These are phyloP conservation scores for Lasiosphaeria ovina DNA, from an alignment of 495 filamentous ascomycete species.

Conservation along the genomic window DNA sequence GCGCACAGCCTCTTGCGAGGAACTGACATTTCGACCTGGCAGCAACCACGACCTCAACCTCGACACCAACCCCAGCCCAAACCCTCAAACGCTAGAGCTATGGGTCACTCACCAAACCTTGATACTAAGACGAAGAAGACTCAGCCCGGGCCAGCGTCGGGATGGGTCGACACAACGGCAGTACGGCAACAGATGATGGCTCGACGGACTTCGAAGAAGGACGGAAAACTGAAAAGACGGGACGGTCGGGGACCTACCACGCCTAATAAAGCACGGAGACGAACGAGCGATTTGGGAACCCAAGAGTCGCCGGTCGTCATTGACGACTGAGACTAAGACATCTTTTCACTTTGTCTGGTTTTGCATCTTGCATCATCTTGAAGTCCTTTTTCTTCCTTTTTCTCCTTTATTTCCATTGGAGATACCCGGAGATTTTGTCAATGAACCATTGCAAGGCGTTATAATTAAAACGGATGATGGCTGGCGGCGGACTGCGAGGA, in stretches of 20 bases:
- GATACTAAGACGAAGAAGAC: too few relatives aligned
- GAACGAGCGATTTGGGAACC: neutral
- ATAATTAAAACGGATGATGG: too few relatives aligned
- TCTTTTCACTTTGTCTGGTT: neutral
- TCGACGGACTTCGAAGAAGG: too few relatives aligned
- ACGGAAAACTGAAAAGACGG: too few relatives aligned
- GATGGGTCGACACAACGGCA: too few relatives aligned
- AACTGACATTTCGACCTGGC: constrained; percentile 10
- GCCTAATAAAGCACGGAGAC: neutral
- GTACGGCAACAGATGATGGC: too few relatives aligned
- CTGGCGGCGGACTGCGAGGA: too few relatives aligned
- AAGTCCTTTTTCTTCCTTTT: neutral
- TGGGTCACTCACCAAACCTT: too few relatives aligned
- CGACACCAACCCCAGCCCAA: neutral
- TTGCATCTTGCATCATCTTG: neutral
- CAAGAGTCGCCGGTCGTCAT: neutral
- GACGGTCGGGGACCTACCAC: neutral
- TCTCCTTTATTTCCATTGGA: neutral
- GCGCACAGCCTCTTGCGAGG: neutral
- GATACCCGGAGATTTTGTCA: too few relatives aligned
- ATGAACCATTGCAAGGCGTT: too few relatives aligned
- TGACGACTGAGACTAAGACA: neutral
- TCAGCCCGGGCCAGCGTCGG: too few relatives aligned
- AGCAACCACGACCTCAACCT: neutral
- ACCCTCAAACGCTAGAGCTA: neutral